Evolutionary conservation across 1,284 basidiomycete species (phyloP).

Genomic region (Austroboletus niveus): DNA sequence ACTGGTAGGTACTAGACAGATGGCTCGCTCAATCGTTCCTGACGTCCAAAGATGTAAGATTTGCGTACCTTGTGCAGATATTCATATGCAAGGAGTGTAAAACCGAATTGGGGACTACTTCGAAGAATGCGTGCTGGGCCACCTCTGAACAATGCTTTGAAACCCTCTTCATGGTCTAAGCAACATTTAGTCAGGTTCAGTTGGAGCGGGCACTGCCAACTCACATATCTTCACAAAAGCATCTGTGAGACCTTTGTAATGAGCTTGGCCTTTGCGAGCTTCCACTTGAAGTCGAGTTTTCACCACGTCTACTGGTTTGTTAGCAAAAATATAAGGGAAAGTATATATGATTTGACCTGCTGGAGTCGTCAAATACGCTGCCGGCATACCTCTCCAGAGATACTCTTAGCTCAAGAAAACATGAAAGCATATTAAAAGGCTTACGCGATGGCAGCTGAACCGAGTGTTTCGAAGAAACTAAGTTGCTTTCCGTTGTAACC

Average conservation of each 20-base stretch:
- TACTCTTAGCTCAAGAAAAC: conserved; percentile 15
- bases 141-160: conserved; percentile 92
- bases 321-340: conserved; percentile 4
- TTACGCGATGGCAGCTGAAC: conserved; percentile 79
- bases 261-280: conserved; percentile 86
- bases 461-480: conserved; percentile 87
- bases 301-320: conserved; percentile 74
- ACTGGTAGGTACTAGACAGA: conserved; percentile 64
- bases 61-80: conserved; percentile 65
- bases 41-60: neutral
- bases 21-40: neutral
- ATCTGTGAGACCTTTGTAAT: conserved; percentile 90
- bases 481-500: conserved; percentile 95
- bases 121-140: conserved; percentile 88
- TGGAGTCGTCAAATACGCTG: conserved; percentile 83
- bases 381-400: conserved; percentile 84
- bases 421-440: conserved; percentile 34
- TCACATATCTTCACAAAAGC: conserved; percentile 88
- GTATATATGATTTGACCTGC: conserved; percentile 52
- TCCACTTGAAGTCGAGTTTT: conserved; percentile 99
- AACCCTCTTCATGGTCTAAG: conserved; percentile 82
- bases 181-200: conserved; percentile 12
- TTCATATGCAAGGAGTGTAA: conserved; percentile 89
- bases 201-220: conserved; percentile 13
- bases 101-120: conserved; percentile 88